Evolutionary conservation across 192 early-diverging fungal genomes (phyloP).

Genomic region (Backusella macrospora): DNA sequence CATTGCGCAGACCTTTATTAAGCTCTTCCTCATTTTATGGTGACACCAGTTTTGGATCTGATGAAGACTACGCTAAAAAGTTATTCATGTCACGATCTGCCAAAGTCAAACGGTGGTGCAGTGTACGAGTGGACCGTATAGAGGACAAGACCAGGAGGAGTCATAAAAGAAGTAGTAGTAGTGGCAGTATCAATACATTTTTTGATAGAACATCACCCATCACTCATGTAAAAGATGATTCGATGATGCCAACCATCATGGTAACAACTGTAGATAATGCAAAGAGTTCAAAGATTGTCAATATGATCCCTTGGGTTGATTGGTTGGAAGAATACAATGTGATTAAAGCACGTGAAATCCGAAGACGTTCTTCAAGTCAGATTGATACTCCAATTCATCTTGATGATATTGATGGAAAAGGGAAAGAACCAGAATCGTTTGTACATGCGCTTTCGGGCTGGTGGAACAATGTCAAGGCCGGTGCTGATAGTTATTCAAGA

Average conservation of each 20-base stretch:
- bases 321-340: slow-evolving; percentile 41
- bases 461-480: slow-evolving; percentile 34
- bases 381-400: not conserved
- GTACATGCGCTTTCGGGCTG: slow-evolving; percentile 17
- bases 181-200: not conserved
- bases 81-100: slow-evolving; percentile 34
- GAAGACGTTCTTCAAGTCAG: slow-evolving; percentile 24
- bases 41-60: slow-evolving; percentile 4
- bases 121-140: not conserved
- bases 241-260: slow-evolving; percentile 24
- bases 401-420: not conserved
- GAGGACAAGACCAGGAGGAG: not conserved
- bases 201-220: not conserved
- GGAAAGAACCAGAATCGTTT: not conserved
- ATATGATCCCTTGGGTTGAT: slow-evolving; percentile 40
- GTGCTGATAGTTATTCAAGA: slow-evolving; percentile 24
- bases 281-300: slow-evolving; percentile 16
- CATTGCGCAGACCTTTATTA: not conserved
- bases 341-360: slow-evolving; percentile 33
- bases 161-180: slow-evolving; percentile 3
- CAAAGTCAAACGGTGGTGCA: slow-evolving; percentile 33
- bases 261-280: slow-evolving; percentile 21
- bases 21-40: slow-evolving; percentile 4
- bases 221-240: not conserved
- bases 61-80: slow-evolving; percentile 31